Evolutionary conservation across 164 flowering plant genomes (phyloP), one percentile per base, ranked within the genome.

Genomic region (Pachysandra terminalis): DNA sequence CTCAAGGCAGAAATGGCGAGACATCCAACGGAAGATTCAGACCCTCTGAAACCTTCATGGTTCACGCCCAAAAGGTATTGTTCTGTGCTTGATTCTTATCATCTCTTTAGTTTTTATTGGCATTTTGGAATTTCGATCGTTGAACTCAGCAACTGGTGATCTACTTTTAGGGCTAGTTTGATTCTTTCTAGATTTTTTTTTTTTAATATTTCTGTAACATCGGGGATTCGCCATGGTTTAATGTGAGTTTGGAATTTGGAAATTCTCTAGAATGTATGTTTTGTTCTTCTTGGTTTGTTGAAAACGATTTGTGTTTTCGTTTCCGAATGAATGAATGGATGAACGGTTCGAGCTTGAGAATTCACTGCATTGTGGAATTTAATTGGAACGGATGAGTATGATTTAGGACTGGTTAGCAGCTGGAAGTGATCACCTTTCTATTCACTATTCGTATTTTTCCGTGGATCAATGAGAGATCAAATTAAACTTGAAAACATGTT

Each of bases 61-160:
- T 84, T 82, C 74, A 80, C 87, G 14, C 87, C 87, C 7, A 77
- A 74, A 60, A 80, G 81, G 87, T 82, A 40, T 14, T 37, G 14
- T 15, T 52, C 15, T 9, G 12, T 19, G 19, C 56, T 41, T n/a
- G n/a, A n/a, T 27, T 32, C 24, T 65, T 8, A 19, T n/a, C 13
- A 19, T 40, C 55, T 60, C 13, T 35, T 22, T 15, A 32, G 15
- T 19, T 22, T 58, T 1, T 23, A 53, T 19, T 48, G 51, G 51
- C 51, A 13, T n/a, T n/a, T 45, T 62, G 3, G 0, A 28, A 60
- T 16, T 40, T 8, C 5, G 5, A 3, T 2, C 37, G 9, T 19
- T 15, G n/a, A n/a, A 5, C 16, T 14, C 5, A 0, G 28, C 1
- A 32, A 17, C 19, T 37, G 9, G 0, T 16, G 48, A 32, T 37